Base-by-base conservation (phyloP, 2,329 filamentous ascomycete genomes). In the Pseudopyricularia javanii region DNA sequence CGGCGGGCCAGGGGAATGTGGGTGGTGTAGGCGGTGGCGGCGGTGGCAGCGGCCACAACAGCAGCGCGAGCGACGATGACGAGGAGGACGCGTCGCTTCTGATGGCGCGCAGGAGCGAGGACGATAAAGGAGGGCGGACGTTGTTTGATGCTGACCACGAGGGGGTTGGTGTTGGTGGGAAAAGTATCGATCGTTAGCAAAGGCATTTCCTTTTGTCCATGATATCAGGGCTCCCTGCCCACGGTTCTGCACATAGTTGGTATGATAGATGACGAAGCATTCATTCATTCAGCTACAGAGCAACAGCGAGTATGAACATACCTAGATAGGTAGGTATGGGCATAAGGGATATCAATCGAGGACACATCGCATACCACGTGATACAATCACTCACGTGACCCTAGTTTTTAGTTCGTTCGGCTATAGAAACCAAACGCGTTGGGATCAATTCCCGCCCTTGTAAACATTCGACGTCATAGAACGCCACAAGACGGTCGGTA, bases 21-120 rank as follows among this genome's bases (percentile, higher is more conserved):
- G 26, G 34, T 32, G 33, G 37, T 37, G 28, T 33, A 28, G 53
- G 45, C 45, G 40, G 57, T 30, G 33, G 32, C 33, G 52, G 49
- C 30, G 49, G 45, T 35, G 40, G 51, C 11, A 54, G 54, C 34
- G 53, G 51, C 48, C 49, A 53, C 45, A 57, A 55, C 54, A 60
- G 59, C 22, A 55, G 50, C 17, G 58, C 57, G 14, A 55, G 52
- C 14, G 74, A 74, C 24, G 68, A 69, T 4, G 67, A 67, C 26
- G 65, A 69, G 12, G 74, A 74, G 53, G 74, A 79, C 45, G 68
- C 68, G 2, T 73, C 72, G 1, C 64, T 79, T 28, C 63, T 80
- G 40, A 11, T 43, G 17, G 9, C 17, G 14, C 17, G 37, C 17
- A 43, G 37, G 37, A 24, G 37, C 24, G 37, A 43, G n/a, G 37